These are phyloP conservation scores for Bothriochloa decipiens DNA, from an alignment of 176 grass and related monocot species.

Conservation along the genomic window DNA sequence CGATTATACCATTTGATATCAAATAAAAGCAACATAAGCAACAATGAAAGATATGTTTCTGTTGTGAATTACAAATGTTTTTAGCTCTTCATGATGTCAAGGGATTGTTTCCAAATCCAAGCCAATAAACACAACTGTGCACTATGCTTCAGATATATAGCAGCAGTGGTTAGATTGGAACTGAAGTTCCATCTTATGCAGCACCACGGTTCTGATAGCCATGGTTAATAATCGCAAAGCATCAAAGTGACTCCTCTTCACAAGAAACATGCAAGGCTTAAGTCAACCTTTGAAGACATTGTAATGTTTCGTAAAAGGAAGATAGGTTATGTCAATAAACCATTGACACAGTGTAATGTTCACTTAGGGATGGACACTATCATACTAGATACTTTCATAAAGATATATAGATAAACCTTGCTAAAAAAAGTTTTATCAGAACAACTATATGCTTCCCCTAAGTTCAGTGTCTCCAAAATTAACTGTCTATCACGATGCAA, in stretches of 20 bases:
- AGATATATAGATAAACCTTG: slow-evolving; percentile 2
- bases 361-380: neutral
- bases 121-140: neutral
- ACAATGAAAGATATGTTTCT: neutral
- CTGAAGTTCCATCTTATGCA: neutral
- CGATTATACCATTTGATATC: neutral
- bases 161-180: slow-evolving; percentile 16
- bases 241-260: neutral
- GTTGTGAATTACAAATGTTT: neutral
- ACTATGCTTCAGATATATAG: neutral
- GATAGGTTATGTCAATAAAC: neutral
- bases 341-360: neutral
- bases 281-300: neutral
- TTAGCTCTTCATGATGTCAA: neutral
- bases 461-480: neutral
- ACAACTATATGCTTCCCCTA: neutral
- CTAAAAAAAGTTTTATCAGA: slow-evolving; percentile 7
- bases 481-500: neutral
- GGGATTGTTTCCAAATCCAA: neutral
- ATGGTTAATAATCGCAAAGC: neutral
- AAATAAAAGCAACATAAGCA: neutral
- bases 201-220: neutral
- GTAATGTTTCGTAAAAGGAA: neutral
- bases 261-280: neutral
- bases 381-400: slow-evolving; percentile 7